These are phyloP conservation scores for Talaromyces stipitatus DNA, from an alignment of 495 filamentous ascomycete species.

Conservation along the genomic window DNA sequence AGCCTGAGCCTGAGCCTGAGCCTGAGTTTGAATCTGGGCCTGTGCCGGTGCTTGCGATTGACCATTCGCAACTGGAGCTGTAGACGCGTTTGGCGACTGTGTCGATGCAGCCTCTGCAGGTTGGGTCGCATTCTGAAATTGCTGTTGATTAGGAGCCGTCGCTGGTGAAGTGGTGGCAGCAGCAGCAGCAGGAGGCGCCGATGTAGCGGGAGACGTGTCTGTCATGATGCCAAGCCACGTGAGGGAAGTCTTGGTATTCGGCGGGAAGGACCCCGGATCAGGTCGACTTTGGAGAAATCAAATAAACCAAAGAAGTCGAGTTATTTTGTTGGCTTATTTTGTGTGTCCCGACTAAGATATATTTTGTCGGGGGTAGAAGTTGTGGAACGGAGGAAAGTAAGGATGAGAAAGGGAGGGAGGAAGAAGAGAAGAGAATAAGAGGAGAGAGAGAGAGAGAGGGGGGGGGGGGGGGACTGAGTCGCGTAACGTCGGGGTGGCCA, in stretches of 20 bases:
- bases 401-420: background rate
- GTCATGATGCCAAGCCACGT: conserved; percentile 6
- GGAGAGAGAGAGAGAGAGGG: background rate
- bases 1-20: conserved; percentile 10
- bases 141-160: conserved; percentile 12
- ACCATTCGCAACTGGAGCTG: background rate
- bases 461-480: background rate
- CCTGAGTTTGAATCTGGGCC: conserved; percentile 12
- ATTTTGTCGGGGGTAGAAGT: background rate
- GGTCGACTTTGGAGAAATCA: background rate
- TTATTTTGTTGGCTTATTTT: background rate
- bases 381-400: background rate
- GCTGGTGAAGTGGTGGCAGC: conserved; percentile 20
- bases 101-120: background rate
- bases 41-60: background rate
- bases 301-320: background rate
- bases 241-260: conserved; percentile 8
- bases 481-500: background rate
- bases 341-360: background rate
- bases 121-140: background rate
- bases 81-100: conserved; percentile 1
- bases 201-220: conserved; percentile 3
- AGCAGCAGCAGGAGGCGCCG: background rate
- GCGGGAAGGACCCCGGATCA: conserved; percentile 3
- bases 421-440: conserved; percentile 1